These are phyloP conservation scores for Phytophthora pini DNA, from an alignment of 352 stramenopile species.

Conservation along the genomic window DNA sequence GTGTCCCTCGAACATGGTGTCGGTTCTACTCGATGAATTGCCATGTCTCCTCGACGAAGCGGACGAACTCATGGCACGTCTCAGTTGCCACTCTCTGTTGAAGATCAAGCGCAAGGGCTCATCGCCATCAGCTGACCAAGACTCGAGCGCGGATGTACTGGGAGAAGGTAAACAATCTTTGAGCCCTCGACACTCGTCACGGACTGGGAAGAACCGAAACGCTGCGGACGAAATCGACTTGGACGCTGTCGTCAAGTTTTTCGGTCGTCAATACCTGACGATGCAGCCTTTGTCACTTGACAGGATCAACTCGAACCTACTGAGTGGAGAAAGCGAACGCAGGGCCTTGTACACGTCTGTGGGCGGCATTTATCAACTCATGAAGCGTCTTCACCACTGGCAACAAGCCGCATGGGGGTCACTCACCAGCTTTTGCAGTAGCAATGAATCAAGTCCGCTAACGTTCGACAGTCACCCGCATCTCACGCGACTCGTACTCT, in stretches of 20 bases:
- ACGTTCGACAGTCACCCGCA: slow-evolving; percentile 63
- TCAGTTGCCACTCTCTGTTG: slow-evolving; percentile 48
- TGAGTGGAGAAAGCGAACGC: slow-evolving; percentile 11
- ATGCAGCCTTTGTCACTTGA: slow-evolving; percentile 32
- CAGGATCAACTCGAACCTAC: slow-evolving; percentile 29
- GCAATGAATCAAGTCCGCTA: slow-evolving; percentile 26
- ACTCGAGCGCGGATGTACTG: neutral
- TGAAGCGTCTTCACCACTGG: slow-evolving; percentile 73
- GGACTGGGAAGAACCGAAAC: slow-evolving; percentile 3
- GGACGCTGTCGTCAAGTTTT: slow-evolving; percentile 46
- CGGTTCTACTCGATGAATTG: slow-evolving; percentile 66
- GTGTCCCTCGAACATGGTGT: slow-evolving; percentile 42
- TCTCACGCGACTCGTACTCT: slow-evolving; percentile 60
- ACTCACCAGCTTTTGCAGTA: slow-evolving; percentile 49
- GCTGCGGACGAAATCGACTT: slow-evolving; percentile 33
- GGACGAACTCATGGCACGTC: slow-evolving; percentile 59
- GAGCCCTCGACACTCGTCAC: slow-evolving; percentile 8
- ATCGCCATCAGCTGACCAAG: slow-evolving; percentile 1
- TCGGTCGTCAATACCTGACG: slow-evolving; percentile 55
- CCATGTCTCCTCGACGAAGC: slow-evolving; percentile 67
- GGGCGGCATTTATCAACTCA: slow-evolving; percentile 55
- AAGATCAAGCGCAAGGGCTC: slow-evolving; percentile 6
- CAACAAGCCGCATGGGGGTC: slow-evolving; percentile 60
- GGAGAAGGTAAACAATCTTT: slow-evolving; percentile 9
- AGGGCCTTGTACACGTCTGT: slow-evolving; percentile 33